phyloP scores from a whole-genome alignment of 148 eudicot species.

The Chenopodium suecicum region DNA sequence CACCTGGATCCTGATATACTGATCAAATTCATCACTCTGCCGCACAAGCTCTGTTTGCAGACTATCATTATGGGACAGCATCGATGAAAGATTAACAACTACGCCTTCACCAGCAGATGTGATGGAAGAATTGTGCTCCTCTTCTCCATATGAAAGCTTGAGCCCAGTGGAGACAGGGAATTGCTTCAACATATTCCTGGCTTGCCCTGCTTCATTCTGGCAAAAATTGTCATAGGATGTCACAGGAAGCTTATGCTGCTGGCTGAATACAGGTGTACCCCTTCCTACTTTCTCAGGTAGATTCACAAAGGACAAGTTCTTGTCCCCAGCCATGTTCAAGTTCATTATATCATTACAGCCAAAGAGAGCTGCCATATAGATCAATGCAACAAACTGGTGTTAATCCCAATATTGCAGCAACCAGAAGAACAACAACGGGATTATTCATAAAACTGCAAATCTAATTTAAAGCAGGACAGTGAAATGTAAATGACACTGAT shows the following conservation, averaged over 20 bases:
- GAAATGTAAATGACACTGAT: neutral
- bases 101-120: slow-evolving; percentile 40
- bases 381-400: slow-evolving; percentile 4
- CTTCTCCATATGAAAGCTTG: slow-evolving; percentile 47
- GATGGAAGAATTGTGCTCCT: slow-evolving; percentile 45
- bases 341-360: slow-evolving; percentile 35
- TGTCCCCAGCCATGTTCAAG: slow-evolving; percentile 29
- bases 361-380: slow-evolving; percentile 32
- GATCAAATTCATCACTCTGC: slow-evolving; percentile 45
- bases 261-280: slow-evolving; percentile 23
- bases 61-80: slow-evolving; percentile 20
- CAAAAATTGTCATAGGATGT: slow-evolving; percentile 23
- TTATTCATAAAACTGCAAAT: neutral
- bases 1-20: slow-evolving; percentile 45
- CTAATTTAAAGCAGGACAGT: neutral
- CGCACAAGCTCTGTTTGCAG: slow-evolving; percentile 35
- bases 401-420: slow-evolving; percentile 2
- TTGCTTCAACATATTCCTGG: slow-evolving; percentile 31
- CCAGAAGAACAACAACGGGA: neutral
- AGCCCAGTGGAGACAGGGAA: slow-evolving; percentile 50
- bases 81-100: slow-evolving; percentile 30
- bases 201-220: slow-evolving; percentile 30
- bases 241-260: slow-evolving; percentile 40
- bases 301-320: slow-evolving; percentile 29
- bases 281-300: slow-evolving; percentile 29